Percentiles rank a stretch among this genome's conserved stretches.
Conservation (phyloP, 2,329 filamentous ascomycete species). For the Lasiodiplodia gonubiensis region DNA sequence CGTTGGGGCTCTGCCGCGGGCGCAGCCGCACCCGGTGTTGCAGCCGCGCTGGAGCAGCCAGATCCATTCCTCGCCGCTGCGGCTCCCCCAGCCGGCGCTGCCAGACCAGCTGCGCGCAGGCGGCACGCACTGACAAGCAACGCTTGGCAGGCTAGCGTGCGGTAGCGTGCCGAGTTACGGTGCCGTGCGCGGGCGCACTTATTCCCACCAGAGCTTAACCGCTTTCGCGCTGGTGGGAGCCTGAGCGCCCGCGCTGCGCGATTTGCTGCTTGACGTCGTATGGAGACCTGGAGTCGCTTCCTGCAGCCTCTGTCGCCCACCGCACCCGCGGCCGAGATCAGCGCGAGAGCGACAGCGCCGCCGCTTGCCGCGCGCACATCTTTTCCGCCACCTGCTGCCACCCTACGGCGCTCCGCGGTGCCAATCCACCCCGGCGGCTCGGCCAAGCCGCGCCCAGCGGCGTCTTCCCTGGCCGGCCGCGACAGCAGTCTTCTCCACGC, state of each 20-base stretch:
- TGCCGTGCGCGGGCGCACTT: constrained; percentile 14
- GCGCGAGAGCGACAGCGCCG: constrained; percentile 24
- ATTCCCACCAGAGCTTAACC: constrained; percentile 19
- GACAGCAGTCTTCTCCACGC: constrained; percentile 1
- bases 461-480: neutral
- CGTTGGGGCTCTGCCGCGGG: constrained; percentile 19
- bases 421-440: constrained; percentile 20
- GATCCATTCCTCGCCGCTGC: constrained; percentile 10
- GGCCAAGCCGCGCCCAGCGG: constrained; percentile 20
- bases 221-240: constrained; percentile 18
- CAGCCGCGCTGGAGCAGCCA: constrained; percentile 2
- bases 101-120: constrained; percentile 6
- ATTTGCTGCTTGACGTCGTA: constrained; percentile 28
- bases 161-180: constrained; percentile 15
- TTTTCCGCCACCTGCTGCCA: constrained; percentile 12
- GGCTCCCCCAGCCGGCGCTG: constrained; percentile 7
- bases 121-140: constrained; percentile 22
- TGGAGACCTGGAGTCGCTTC: constrained; percentile 22
- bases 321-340: constrained; percentile 22
- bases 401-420: constrained; percentile 6
- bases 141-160: constrained; percentile 14
- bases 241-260: constrained; percentile 26
- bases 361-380: constrained; percentile 18
- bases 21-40: constrained; percentile 8
- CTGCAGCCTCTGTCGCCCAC: neutral